Percentiles rank a stretch among this genome's conserved stretches.
Conservation (phyloP, 1,284 basidiomycete species). For the Ceratobasidium sp. region DNA sequence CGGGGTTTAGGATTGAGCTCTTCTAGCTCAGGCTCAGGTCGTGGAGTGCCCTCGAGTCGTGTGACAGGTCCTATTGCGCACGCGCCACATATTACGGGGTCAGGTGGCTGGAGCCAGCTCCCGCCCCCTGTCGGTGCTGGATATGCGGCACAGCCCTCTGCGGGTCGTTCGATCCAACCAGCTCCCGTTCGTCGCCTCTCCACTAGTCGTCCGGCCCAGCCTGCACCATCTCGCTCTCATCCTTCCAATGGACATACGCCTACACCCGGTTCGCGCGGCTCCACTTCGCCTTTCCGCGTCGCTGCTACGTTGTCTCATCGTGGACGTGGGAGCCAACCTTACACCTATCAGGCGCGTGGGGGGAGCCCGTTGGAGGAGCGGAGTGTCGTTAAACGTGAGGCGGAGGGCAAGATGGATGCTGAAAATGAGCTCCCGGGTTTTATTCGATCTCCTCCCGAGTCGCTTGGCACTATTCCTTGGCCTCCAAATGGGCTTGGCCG, state of each 20-base stretch:
- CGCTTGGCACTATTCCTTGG: no score
- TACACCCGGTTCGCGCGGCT: background rate
- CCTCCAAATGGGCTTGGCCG: background rate
- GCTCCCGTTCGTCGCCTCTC: background rate
- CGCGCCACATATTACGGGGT: no score
- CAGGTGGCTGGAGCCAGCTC: no score
- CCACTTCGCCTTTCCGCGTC: slow-evolving; percentile 33
- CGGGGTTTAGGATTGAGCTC: no score
- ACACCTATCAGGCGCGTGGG: slow-evolving; percentile 12
- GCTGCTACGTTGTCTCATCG: slow-evolving; percentile 16
- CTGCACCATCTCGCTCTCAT: background rate
- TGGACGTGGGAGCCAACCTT: slow-evolving; percentile 5
- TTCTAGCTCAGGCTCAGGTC: no score
- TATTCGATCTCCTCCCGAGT: background rate
- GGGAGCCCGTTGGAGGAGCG: slow-evolving; percentile 4
- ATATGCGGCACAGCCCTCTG: no score
- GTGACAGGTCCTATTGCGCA: no score
- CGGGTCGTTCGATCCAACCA: no score
- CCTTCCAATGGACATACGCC: no score
- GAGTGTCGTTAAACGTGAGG: background rate
- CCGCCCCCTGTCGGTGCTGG: no score
- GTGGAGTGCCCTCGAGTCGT: no score
- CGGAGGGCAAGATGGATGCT: background rate
- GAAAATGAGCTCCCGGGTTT: background rate
- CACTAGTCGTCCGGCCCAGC: background rate